Evolutionary conservation across 2,329 filamentous ascomycete species (phyloP).

Genomic region (Sclerotinia glacialis): DNA sequence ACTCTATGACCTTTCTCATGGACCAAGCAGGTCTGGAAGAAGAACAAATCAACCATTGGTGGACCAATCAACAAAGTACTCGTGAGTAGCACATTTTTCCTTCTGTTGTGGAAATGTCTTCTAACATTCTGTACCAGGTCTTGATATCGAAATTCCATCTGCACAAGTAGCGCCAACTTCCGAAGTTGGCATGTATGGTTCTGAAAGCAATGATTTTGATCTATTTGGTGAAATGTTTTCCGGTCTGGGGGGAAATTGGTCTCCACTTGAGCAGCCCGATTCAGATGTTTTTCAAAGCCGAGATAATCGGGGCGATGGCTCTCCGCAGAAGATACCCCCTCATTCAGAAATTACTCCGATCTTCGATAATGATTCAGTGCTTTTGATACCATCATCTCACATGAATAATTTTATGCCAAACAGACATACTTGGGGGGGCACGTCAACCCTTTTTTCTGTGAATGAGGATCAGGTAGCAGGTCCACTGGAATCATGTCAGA

Average conservation of each 20-base stretch:
- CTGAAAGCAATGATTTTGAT: neutral
- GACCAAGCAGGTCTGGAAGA: constrained; percentile 26
- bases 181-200: neutral
- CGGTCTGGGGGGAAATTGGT: neutral
- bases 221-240: neutral
- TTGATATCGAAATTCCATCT: neutral
- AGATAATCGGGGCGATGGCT: neutral
- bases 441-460: constrained; percentile 23
- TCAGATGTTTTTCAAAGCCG: neutral
- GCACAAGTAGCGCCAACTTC: neutral
- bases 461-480: neutral
- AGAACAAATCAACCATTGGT: constrained; percentile 29
- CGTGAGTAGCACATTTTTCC: constrained; percentile 1
- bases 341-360: constrained; percentile 10
- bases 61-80: constrained; percentile 14
- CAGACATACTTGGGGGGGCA: constrained; percentile 27
- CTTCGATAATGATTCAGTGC: constrained; percentile 20
- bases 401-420: neutral
- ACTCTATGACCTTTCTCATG: constrained; percentile 22
- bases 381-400: constrained; percentile 20
- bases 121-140: neutral
- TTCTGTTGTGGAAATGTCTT: neutral
- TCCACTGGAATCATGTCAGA: neutral
- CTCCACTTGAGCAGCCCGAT: neutral
- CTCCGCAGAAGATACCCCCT: neutral